Evolutionary conservation across 257 asterid genomes (phyloP).

Genomic region (Solanum medicagineum): DNA sequence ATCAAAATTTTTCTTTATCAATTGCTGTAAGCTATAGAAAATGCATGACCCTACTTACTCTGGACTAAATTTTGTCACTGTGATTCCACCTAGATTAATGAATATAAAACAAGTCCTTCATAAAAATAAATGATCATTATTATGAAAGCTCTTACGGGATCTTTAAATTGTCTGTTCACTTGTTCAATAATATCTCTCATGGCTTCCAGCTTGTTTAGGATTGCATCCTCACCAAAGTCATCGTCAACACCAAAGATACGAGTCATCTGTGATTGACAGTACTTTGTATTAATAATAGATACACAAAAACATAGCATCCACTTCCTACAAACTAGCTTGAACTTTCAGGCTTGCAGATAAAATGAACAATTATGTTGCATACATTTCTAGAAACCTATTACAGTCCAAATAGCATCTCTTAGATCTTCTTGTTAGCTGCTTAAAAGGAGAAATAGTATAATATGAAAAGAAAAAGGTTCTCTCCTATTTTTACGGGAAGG

Average conservation of each 20-base stretch:
- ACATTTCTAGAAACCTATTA: neutral
- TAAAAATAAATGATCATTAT: neutral
- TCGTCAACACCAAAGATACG: conserved; percentile 66
- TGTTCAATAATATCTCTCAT: conserved; percentile 87
- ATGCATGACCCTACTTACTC: neutral
- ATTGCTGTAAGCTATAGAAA: neutral
- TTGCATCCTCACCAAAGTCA: conserved; percentile 78
- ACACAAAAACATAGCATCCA: neutral
- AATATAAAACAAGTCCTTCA: neutral
- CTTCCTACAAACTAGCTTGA: neutral
- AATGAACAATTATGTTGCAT: neutral
- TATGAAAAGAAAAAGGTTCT: neutral
- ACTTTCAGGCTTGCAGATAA: neutral
- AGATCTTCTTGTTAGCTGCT: neutral
- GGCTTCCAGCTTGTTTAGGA: conserved; percentile 85
- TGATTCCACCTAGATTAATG: neutral
- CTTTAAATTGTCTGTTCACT: conserved; percentile 92
- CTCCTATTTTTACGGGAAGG: neutral
- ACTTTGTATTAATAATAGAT: neutral
- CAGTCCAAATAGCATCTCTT: neutral
- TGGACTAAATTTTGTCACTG: neutral
- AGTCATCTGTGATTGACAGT: conserved; percentile 52
- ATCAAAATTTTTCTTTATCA: neutral
- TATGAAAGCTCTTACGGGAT: conserved; percentile 52
- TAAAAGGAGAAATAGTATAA: neutral